Conservation (phyloP, 1,139 yeast genomes). For the Candida labiduridarum region DNA sequence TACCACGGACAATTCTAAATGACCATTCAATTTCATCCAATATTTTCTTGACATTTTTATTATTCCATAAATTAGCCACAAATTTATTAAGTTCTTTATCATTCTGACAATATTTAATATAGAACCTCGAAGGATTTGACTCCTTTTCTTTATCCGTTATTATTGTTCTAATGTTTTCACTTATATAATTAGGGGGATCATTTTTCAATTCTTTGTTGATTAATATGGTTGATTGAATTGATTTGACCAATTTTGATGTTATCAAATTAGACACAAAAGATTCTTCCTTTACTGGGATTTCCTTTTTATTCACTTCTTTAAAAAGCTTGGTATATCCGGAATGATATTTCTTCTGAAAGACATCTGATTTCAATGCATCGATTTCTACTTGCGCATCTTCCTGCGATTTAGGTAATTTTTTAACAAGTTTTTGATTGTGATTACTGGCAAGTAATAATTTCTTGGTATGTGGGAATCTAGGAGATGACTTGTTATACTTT, state of each 20-base stretch:
- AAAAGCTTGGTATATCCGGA: slow-evolving; percentile 46
- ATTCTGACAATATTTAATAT: slow-evolving; percentile 47
- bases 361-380: slow-evolving; percentile 43
- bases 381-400: slow-evolving; percentile 50
- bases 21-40: slow-evolving; percentile 57
- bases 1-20: slow-evolving; percentile 62
- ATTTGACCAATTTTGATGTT: slow-evolving; percentile 36
- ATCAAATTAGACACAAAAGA: slow-evolving; percentile 28
- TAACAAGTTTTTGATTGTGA: slow-evolving; percentile 47
- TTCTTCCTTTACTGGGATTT: slow-evolving; percentile 17
- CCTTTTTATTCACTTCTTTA: slow-evolving; percentile 34
- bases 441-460: slow-evolving; percentile 46
- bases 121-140: slow-evolving; percentile 52
- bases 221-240: slow-evolving; percentile 26
- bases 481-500: slow-evolving; percentile 43
- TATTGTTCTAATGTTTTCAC: slow-evolving; percentile 24
- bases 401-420: slow-evolving; percentile 38
- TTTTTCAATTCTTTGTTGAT: slow-evolving; percentile 27
- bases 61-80: slow-evolving; percentile 63
- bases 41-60: slow-evolving; percentile 49
- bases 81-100: slow-evolving; percentile 43
- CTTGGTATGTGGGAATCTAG: slow-evolving; percentile 58
- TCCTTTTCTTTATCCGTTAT: slow-evolving; percentile 30
- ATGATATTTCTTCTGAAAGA: slow-evolving; percentile 54
- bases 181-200: slow-evolving; percentile 37